Conservation (phyloP, 1,284 basidiomycete genomes). For the Vanrija pseudolonga region DNA sequence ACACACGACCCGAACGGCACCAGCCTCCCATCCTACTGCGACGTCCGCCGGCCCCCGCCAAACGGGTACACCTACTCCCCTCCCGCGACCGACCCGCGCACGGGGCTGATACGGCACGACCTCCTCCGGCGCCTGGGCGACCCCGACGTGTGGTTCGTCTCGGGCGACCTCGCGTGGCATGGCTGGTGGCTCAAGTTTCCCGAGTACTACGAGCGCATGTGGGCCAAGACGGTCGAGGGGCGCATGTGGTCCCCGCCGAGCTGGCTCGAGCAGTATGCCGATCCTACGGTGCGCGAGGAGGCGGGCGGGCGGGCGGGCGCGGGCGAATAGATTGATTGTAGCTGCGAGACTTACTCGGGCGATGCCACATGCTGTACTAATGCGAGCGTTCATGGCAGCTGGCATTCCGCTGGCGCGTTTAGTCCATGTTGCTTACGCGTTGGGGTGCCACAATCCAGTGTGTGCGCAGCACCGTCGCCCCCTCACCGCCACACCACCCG, state of each 20-base stretch:
- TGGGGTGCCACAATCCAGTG: too few relatives aligned
- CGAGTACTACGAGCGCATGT: slow-evolving; percentile 17
- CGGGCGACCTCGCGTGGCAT: slow-evolving; percentile 21
- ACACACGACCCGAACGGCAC: not conserved
- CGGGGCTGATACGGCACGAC: slow-evolving; percentile 20
- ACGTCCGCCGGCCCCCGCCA: slow-evolving; percentile 15
- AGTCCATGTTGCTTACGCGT: too few relatives aligned
- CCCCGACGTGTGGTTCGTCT: slow-evolving; percentile 12
- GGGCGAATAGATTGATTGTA: too few relatives aligned
- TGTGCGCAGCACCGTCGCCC: too few relatives aligned
- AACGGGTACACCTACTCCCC: slow-evolving; percentile 15
- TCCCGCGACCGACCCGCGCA: slow-evolving; percentile 19
- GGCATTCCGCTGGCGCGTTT: too few relatives aligned
- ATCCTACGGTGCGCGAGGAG: not conserved
- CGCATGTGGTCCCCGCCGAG: slow-evolving; percentile 19
- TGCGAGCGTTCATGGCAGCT: too few relatives aligned
- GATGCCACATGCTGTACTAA: too few relatives aligned
- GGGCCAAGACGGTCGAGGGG: slow-evolving; percentile 17
- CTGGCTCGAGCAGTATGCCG: slow-evolving; percentile 11
- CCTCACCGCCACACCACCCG: too few relatives aligned
- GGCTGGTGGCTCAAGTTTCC: slow-evolving; percentile 23
- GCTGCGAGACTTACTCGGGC: too few relatives aligned
- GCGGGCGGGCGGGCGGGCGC: not conserved
- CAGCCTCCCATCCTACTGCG: slow-evolving; percentile 8
- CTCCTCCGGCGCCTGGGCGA: slow-evolving; percentile 21